A percentile compares a stretch with the other conserved stretches of the same genome.
These are phyloP conservation scores for Skeletonema tropicum DNA, from an alignment of 108 stramenopile species.

Conservation along the genomic window DNA sequence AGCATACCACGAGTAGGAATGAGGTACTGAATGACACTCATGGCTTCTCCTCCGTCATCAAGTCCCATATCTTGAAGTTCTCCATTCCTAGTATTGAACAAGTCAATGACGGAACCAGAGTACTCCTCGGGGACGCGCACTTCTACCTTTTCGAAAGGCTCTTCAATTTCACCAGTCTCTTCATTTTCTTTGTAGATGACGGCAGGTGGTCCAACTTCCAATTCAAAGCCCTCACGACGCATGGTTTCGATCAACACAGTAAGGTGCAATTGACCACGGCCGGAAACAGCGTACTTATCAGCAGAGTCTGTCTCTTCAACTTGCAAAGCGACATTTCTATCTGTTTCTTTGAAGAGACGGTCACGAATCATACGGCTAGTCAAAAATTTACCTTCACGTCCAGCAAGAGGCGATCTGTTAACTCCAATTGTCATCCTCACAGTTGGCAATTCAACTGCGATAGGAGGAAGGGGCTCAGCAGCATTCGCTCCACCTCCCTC, in stretches of 20 bases:
- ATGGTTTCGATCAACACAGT: slow-evolving; percentile 99
- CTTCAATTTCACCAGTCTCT: slow-evolving; percentile 89
- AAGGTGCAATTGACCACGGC: slow-evolving; percentile 98
- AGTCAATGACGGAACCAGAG: slow-evolving; percentile 90
- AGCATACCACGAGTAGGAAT: slow-evolving; percentile 99
- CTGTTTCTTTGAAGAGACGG: slow-evolving; percentile 95
- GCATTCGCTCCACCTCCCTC: slow-evolving; percentile 77
- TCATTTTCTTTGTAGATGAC: slow-evolving; percentile 93
- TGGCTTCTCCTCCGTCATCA: slow-evolving; percentile 78
- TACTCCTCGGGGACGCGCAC: slow-evolving; percentile 96
- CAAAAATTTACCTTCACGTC: slow-evolving; percentile 96
- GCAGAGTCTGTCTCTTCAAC: slow-evolving; percentile 91
- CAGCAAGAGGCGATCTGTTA: slow-evolving; percentile 98
- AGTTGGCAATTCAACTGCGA: slow-evolving; percentile 98
- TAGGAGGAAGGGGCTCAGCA: slow-evolving; percentile 90
- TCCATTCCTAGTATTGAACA: slow-evolving; percentile 93
- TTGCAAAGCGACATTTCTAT: slow-evolving; percentile 94
- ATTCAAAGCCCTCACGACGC: slow-evolving; percentile 99
- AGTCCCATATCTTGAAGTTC: slow-evolving; percentile 94
- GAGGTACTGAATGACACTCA: slow-evolving; percentile 91
- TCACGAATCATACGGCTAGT: slow-evolving; percentile 97
- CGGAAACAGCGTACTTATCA: slow-evolving; percentile 95
- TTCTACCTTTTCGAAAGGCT: slow-evolving; percentile 96
- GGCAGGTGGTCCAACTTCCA: slow-evolving; percentile 96
- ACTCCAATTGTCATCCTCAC: slow-evolving; percentile 99